A percentile compares a stretch with the other conserved stretches of the same genome.
phyloP scores from a whole-genome alignment of 1,284 basidiomycete species.

The Abortiporus biennis region DNA sequence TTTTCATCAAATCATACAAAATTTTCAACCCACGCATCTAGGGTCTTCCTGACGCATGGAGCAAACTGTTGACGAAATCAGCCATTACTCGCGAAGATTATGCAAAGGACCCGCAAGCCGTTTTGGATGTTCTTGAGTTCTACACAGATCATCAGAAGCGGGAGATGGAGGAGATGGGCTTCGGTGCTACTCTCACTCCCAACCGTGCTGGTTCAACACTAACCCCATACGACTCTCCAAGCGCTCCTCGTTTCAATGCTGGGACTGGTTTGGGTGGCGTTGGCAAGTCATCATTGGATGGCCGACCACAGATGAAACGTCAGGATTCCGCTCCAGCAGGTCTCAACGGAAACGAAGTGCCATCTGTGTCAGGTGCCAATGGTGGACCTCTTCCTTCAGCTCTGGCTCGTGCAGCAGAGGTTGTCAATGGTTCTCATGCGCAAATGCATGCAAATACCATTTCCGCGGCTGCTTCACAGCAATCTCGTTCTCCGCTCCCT shows the following conservation, averaged over 20 bases:
- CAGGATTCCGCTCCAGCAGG: conserved; percentile 56
- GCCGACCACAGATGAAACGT: conserved; percentile 41
- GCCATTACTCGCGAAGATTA: conserved; percentile 98
- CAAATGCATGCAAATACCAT: conserved; percentile 33
- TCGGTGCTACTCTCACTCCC: conserved; percentile 17
- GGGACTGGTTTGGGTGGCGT: conserved; percentile 80
- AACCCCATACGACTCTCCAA: conserved; percentile 22
- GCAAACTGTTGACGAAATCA: conserved; percentile 89
- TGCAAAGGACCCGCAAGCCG: conserved; percentile 93
- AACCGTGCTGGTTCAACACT: neutral
- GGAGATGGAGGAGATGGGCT: conserved; percentile 70
- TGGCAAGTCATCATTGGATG: conserved; percentile 28
- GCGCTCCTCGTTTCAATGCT: conserved; percentile 74
- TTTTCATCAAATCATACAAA: conserved; percentile 3
- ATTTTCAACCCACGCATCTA: conserved; percentile 23
- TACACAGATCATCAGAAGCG: conserved; percentile 97
- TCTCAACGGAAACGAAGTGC: conserved; percentile 35
- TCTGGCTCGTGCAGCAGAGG: conserved; percentile 47
- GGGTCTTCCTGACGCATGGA: conserved; percentile 98
- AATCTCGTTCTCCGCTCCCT: conserved; percentile 24
- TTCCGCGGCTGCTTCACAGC: conserved; percentile 17
- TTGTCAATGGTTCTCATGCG: conserved; percentile 54
- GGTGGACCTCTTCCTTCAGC: conserved; percentile 28
- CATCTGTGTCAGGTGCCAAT: conserved; percentile 24
- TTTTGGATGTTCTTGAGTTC: conserved; percentile 96